phyloP scores from a whole-genome alignment of 257 asterid genomes.

The Prunella vulgaris region DNA sequence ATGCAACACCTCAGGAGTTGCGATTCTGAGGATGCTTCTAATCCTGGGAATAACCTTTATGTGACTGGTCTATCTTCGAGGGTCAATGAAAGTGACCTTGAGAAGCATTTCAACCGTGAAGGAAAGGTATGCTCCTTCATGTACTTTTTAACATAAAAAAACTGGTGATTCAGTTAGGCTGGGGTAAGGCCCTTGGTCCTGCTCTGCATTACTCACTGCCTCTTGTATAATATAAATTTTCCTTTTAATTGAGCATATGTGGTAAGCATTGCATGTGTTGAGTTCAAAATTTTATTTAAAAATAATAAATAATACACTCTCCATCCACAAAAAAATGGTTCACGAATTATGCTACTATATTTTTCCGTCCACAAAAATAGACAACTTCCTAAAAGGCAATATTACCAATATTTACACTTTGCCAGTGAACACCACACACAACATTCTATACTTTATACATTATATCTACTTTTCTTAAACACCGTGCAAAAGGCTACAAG shows the following conservation, averaged over 20 bases:
- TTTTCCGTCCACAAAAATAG: too few relatives aligned
- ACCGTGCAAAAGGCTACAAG: too few relatives aligned
- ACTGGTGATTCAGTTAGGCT: background rate
- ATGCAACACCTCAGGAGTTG: constrained; percentile 15
- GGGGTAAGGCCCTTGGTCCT: background rate
- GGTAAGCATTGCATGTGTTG: background rate
- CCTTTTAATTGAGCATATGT: constrained; percentile 2
- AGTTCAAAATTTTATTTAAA: background rate
- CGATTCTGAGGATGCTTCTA: constrained; percentile 21
- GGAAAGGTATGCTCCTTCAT: constrained; percentile 16
- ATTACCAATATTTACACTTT: too few relatives aligned
- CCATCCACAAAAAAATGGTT: too few relatives aligned
- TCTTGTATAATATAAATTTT: background rate
- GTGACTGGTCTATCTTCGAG: constrained; percentile 26
- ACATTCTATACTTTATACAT: too few relatives aligned
- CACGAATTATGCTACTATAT: too few relatives aligned
- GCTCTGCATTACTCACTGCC: background rate
- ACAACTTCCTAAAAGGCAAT: too few relatives aligned
- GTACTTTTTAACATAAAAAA: background rate
- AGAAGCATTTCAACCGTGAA: constrained; percentile 20
- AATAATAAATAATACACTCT: background rate
- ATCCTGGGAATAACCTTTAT: constrained; percentile 23
- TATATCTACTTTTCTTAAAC: too few relatives aligned
- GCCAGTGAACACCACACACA: too few relatives aligned
- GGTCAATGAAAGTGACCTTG: constrained; percentile 24